Base-by-base conservation (phyloP, 2,329 filamentous ascomycete species). In the Calonectria ilicicola region DNA sequence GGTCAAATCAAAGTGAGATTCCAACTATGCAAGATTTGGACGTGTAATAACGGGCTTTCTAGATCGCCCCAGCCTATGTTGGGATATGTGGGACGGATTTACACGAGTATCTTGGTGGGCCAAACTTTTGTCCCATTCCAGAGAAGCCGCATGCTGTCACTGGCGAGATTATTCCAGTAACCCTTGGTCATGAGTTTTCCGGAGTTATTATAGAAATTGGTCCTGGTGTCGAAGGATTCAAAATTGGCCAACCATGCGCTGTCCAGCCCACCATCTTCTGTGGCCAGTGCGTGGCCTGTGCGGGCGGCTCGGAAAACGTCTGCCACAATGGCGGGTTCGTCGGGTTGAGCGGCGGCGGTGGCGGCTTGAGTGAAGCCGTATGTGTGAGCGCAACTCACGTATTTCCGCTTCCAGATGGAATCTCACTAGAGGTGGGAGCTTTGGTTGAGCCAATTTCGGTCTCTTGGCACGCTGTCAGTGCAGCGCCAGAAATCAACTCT, bases 121-220 rank as follows among this genome's bases (percentile, higher is more conserved):
- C 82, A 6, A 83, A 81, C 66, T 78, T 83, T 56, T 82, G 81
- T 56, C 82, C 81, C 4, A 86, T 87, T 1, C 89, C 90, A 21
- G 51, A 35, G 29, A 56, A 56, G 3, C 89, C 91, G 1, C 91
- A 93, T 76, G 87, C 87, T 2, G 81, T 93, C 26, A 93, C 91
- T 0, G 84, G 87, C 38, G 89, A 90, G 69, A 85, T 84, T 1
- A 85, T 90, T 42, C 92, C 91, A 4, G 85, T 93, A 12, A 91
- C 87, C 0, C 84, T 93, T 12, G 92, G 92, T 29, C 92, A 93
- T 78, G 92, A 93, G 78, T 91, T 93, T 81, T 89, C 87, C 4
- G 92, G 91, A 14, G 86, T 87, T 2, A 84, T 93, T 38, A 85
- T 87, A 14, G 89, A 92, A 75, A 82, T 93, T n/a, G 91, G 91